Evolutionary conservation across 1,284 basidiomycete genomes (phyloP).

Genomic region (Meira nashicola): DNA sequence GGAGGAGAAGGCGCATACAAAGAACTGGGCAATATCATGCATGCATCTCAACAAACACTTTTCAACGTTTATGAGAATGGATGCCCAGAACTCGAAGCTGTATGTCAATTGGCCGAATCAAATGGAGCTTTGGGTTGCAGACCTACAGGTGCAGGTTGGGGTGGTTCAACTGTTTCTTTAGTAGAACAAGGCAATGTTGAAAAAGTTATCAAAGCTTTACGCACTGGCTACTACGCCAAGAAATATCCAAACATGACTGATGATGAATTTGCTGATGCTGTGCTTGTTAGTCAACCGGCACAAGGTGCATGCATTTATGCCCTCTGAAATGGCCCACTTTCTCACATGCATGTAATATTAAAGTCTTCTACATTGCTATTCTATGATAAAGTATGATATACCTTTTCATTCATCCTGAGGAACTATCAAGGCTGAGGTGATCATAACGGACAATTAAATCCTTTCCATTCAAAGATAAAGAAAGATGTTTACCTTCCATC

Average conservation of each 20-base stretch:
- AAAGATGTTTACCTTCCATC: too few relatives aligned
- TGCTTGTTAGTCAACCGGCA: conserved; percentile 46
- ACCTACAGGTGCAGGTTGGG: conserved; percentile 44
- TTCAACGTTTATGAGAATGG: conserved; percentile 39
- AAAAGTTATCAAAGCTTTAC: conserved; percentile 31
- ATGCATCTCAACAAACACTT: conserved; percentile 40
- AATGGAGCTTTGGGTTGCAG: conserved; percentile 44
- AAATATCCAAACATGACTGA: conserved; percentile 29
- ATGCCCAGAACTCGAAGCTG: conserved; percentile 41
- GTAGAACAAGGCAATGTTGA: conserved; percentile 38
- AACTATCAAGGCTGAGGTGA: too few relatives aligned
- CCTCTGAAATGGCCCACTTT: not conserved
- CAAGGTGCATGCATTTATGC: conserved; percentile 40
- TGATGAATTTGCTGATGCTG: conserved; percentile 29
- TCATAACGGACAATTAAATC: too few relatives aligned
- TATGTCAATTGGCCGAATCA: conserved; percentile 38
- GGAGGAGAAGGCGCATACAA: conserved; percentile 18
- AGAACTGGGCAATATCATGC: conserved; percentile 41
- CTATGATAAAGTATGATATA: too few relatives aligned
- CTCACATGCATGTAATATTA: too few relatives aligned
- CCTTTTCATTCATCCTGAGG: too few relatives aligned
- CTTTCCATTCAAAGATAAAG: not conserved
- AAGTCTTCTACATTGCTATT: not conserved
- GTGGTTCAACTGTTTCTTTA: conserved; percentile 47
- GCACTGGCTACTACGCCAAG: conserved; percentile 29